A percentile compares a stretch with the other conserved stretches of the same genome.
Conservation (phyloP, 169 alveolate species). For the Babesia bigemina region DNA sequence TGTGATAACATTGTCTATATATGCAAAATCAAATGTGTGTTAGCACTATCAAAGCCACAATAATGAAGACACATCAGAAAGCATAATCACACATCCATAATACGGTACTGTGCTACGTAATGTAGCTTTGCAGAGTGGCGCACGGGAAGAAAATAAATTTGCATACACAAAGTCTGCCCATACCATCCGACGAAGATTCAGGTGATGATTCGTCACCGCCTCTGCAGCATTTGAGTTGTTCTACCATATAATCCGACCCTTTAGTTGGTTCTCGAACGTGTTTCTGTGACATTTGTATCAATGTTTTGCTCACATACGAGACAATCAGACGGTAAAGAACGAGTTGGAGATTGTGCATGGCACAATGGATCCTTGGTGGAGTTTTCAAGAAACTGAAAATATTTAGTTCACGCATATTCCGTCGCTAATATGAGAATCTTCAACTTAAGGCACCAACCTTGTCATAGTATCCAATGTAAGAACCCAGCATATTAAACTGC, state of each 20-base stretch:
- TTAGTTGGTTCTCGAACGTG: conserved; percentile 33
- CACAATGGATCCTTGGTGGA: neutral
- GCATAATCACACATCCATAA: too few species aligned
- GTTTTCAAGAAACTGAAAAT: neutral
- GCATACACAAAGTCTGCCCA: neutral
- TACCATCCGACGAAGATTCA: conserved; percentile 25
- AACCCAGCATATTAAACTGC: conserved; percentile 69
- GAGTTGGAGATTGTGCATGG: neutral
- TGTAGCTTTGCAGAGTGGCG: too few species aligned
- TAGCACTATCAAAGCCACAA: too few species aligned
- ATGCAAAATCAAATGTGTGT: too few species aligned
- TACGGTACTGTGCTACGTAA: too few species aligned
- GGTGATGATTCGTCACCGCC: conserved; percentile 2
- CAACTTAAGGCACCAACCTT: conserved; percentile 9
- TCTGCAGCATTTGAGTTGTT: neutral
- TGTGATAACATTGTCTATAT: too few species aligned
- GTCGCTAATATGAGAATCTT: neutral
- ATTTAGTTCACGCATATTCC: neutral
- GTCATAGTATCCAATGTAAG: conserved; percentile 55
- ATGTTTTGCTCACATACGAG: conserved; percentile 9
- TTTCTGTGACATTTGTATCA: neutral
- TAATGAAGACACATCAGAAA: too few species aligned
- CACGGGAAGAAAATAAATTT: too few species aligned
- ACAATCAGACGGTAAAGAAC: conserved; percentile 23
- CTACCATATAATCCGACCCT: neutral